Percentiles rank a stretch among this genome's conserved stretches.
Evolutionary conservation across 2,329 filamentous ascomycete species (phyloP).

Genomic region (Aureobasidium sp.): DNA sequence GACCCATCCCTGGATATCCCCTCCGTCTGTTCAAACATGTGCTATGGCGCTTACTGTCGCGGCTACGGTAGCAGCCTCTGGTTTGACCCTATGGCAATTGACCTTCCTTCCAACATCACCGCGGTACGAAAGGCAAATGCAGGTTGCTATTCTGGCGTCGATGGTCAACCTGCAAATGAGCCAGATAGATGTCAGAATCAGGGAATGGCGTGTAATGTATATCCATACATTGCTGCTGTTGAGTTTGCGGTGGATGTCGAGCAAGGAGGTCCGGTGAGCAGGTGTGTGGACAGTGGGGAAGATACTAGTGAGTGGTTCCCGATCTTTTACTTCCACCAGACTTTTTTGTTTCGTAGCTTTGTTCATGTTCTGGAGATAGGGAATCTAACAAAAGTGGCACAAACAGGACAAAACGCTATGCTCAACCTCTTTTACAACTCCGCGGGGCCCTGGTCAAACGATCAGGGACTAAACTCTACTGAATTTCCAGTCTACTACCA

Average conservation of each 20-base stretch:
- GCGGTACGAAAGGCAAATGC: neutral
- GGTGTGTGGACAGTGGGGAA: neutral
- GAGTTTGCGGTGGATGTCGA: neutral
- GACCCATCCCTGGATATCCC: neutral
- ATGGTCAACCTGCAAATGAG: neutral
- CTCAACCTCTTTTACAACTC: neutral
- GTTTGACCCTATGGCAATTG: neutral
- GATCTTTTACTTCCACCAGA: too few relatives aligned
- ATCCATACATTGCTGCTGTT: neutral
- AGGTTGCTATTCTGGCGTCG: neutral
- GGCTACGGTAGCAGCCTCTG: neutral
- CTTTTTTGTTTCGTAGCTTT: too few relatives aligned
- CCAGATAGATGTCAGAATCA: neutral
- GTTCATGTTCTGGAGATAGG: neutral
- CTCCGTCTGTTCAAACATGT: conserved; percentile 2
- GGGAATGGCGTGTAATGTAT: neutral
- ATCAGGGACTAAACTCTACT: neutral
- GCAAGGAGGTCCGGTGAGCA: neutral
- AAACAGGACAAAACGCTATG: neutral
- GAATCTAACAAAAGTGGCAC: neutral
- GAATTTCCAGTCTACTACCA: neutral
- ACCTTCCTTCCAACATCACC: neutral
- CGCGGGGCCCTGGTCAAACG: neutral
- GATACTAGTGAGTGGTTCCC: neutral
- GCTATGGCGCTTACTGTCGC: neutral